Conservation (phyloP, 1,284 basidiomycete genomes). For the Cryptococcus sp. region DNA sequence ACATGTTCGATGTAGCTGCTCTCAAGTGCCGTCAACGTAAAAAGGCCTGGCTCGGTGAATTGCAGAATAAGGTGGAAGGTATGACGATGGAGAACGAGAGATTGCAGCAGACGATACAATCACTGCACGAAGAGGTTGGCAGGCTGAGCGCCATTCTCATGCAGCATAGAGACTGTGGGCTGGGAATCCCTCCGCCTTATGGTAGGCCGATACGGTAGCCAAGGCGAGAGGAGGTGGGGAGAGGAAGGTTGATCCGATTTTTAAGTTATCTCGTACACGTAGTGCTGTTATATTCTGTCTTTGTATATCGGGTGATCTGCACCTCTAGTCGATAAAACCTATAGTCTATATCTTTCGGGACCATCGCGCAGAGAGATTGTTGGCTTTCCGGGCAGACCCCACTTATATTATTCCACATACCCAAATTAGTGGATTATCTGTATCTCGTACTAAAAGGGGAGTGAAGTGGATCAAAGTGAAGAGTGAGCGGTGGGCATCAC, state of each 20-base stretch:
- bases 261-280: not conserved
- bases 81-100: constrained; percentile 90
- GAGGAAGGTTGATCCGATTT: not conserved
- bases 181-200: constrained; percentile 34
- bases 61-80: constrained; percentile 92
- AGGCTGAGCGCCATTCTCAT: constrained; percentile 57
- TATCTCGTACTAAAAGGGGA: too few relatives aligned
- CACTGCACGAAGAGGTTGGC: constrained; percentile 61
- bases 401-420: too few relatives aligned
- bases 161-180: constrained; percentile 51
- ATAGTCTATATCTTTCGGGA: too few relatives aligned
- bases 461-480: too few relatives aligned
- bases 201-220: constrained; percentile 31
- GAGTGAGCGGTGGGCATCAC: too few relatives aligned
- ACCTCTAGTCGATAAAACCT: not conserved
- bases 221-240: not conserved
- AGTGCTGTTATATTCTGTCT: not conserved
- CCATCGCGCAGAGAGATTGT: too few relatives aligned
- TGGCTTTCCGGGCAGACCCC: too few relatives aligned
- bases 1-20: constrained; percentile 65
- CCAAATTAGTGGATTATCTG: too few relatives aligned
- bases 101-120: constrained; percentile 62
- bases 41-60: constrained; percentile 91
- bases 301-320: not conserved
- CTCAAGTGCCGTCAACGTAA: constrained; percentile 98